phyloP scores from a whole-genome alignment of 805 yeast genomes.

The Schwanniomyces vanrijiae region DNA sequence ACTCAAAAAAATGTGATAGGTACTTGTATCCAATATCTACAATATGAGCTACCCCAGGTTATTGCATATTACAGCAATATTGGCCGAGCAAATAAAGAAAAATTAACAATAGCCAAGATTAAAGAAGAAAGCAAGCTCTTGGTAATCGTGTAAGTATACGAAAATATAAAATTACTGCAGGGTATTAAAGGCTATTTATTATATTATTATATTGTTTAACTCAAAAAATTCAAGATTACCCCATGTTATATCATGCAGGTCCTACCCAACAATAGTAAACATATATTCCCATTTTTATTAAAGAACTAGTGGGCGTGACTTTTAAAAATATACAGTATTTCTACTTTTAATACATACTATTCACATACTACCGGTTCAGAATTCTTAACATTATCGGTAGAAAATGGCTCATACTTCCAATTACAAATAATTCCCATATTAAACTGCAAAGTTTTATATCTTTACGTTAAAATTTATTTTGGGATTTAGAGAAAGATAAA shows the following conservation, averaged over 20 bases:
- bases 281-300: background rate
- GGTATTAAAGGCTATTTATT: background rate
- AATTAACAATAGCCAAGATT: background rate
- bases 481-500: no score
- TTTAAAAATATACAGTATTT: no score
- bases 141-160: background rate
- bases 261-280: background rate
- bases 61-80: background rate
- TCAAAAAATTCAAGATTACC: background rate
- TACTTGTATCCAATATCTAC: background rate
- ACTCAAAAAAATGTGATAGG: background rate
- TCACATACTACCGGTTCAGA: no score
- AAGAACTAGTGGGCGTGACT: background rate
- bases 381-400: no score
- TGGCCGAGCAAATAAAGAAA: background rate
- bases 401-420: no score
- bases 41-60: background rate
- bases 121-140: background rate
- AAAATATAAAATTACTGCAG: background rate
- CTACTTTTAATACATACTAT: no score
- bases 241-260: background rate
- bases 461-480: no score
- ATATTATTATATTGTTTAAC: background rate
- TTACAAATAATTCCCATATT: no score
- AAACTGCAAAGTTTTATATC: no score